phyloP scores from a whole-genome alignment of 2,329 filamentous ascomycete genomes.

The Verticillium tricorpus region DNA sequence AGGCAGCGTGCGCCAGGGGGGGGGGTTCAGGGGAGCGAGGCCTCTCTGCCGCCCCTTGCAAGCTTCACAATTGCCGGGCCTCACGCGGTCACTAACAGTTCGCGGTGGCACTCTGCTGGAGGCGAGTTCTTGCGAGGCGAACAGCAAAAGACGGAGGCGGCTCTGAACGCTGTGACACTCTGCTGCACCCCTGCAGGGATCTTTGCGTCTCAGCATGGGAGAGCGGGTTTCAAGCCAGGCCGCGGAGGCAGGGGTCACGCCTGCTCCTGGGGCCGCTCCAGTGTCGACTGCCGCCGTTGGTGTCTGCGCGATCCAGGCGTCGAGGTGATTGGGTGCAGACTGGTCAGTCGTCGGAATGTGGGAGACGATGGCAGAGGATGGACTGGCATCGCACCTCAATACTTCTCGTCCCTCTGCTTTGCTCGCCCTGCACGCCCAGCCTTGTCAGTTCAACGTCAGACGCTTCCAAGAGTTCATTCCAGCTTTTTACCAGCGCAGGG shows the following conservation, averaged over 20 bases:
- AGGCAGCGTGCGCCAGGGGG: not conserved
- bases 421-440: not conserved
- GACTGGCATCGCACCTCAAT: not conserved
- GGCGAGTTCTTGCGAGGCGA: not conserved
- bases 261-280: not conserved
- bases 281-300: not conserved
- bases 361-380: not conserved
- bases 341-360: not conserved
- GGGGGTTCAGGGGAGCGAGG: not conserved
- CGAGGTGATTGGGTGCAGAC: not conserved
- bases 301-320: not conserved
- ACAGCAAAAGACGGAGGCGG: not conserved
- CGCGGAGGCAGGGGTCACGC: not conserved
- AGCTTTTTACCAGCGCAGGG: not conserved
- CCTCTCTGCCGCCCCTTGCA: not conserved
- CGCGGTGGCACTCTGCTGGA: not conserved
- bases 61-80: not conserved
- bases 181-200: slow-evolving; percentile 11
- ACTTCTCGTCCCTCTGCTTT: not conserved
- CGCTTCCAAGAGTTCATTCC: slow-evolving; percentile 1
- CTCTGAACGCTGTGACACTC: not conserved
- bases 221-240: slow-evolving; percentile 14
- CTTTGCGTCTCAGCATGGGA: slow-evolving; percentile 12
- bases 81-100: not conserved
- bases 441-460: slow-evolving; percentile 6